Percentiles rank a stretch among this genome's conserved stretches.
Conservation (phyloP, 169 alveolate genomes). For the Perkinsus marinus region DNA sequence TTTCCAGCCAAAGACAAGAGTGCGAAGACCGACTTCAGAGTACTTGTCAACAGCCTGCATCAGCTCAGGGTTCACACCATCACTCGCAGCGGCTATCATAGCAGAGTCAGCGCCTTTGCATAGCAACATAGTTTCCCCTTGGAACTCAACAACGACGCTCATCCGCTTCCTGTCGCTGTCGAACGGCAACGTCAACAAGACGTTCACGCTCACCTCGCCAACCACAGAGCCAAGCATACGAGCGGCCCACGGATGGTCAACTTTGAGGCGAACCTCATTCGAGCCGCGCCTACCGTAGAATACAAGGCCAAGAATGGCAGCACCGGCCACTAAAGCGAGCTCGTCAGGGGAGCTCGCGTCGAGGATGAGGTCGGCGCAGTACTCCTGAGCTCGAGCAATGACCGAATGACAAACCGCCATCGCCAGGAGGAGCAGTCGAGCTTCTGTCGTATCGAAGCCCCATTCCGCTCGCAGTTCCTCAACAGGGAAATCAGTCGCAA, state of each 20-base stretch:
- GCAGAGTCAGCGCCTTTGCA: constrained; percentile 52
- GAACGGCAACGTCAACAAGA: constrained; percentile 71
- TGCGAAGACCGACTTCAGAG: constrained; percentile 70
- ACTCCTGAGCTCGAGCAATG: neutral
- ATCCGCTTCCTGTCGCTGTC: constrained; percentile 77
- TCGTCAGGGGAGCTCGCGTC: constrained; percentile 61
- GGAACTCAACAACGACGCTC: constrained; percentile 62
- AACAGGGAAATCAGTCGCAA: neutral
- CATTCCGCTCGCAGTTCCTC: neutral
- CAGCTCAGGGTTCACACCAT: neutral
- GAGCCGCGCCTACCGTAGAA: constrained; percentile 27
- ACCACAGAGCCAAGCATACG: neutral
- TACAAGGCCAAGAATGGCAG: constrained; percentile 42
- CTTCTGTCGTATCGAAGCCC: neutral
- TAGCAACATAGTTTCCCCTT: constrained; percentile 1
- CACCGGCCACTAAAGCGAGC: constrained; percentile 46
- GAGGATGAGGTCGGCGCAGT: neutral
- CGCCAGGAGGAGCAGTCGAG: neutral
- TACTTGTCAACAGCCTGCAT: constrained; percentile 27
- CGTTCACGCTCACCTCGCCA: constrained; percentile 19
- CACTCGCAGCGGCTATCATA: neutral
- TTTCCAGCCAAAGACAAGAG: constrained; percentile 65
- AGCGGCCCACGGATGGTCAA: neutral
- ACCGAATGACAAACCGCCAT: neutral
- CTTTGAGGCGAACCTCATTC: neutral